Conservation (phyloP, 495 filamentous ascomycete species). For the Usnea hakonensis region DNA sequence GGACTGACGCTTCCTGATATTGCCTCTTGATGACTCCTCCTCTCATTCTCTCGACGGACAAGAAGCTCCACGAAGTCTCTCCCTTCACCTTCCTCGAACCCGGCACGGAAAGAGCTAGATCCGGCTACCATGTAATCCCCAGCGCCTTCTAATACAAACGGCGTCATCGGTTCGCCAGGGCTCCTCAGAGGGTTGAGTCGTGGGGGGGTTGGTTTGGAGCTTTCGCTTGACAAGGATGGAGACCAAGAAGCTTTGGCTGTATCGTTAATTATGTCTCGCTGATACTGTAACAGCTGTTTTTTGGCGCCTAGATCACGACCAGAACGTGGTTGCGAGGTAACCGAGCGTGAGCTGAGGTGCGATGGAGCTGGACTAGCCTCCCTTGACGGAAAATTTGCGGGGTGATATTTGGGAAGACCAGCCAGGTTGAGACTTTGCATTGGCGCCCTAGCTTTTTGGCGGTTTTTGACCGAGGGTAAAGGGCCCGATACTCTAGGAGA, state of each 20-base stretch:
- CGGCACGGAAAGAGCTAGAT: constrained; percentile 21
- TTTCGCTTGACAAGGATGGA: constrained; percentile 14
- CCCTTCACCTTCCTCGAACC: constrained; percentile 11
- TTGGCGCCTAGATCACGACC: constrained; percentile 36
- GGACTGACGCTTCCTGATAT: constrained; percentile 18
- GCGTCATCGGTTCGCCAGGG: constrained; percentile 65
- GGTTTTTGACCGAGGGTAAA: constrained; percentile 9
- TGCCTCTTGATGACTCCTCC: constrained; percentile 18
- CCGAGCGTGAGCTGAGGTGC: constrained; percentile 3
- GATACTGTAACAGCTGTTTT: constrained; percentile 48
- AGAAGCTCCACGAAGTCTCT: constrained; percentile 36
- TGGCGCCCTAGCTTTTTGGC: constrained; percentile 4
- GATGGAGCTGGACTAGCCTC: constrained; percentile 7
- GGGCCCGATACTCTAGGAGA: constrained; percentile 16
- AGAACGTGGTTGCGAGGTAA: constrained; percentile 8
- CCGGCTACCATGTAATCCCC: constrained; percentile 47
- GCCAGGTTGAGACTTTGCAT: constrained; percentile 32
- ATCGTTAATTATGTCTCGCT: constrained; percentile 49
- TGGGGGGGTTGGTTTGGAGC: constrained; percentile 45
- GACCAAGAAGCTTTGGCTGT: constrained; percentile 28
- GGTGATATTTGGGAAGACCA: constrained; percentile 42
- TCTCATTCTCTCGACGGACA: constrained; percentile 35
- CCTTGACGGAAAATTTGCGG: constrained; percentile 39
- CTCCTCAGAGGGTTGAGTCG: constrained; percentile 61
- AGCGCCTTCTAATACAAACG: constrained; percentile 57